A percentile compares a stretch with the other conserved stretches of the same genome.
These are phyloP conservation scores for Apiospora hydei DNA, from an alignment of 2,329 filamentous ascomycete species.

Conservation along the genomic window DNA sequence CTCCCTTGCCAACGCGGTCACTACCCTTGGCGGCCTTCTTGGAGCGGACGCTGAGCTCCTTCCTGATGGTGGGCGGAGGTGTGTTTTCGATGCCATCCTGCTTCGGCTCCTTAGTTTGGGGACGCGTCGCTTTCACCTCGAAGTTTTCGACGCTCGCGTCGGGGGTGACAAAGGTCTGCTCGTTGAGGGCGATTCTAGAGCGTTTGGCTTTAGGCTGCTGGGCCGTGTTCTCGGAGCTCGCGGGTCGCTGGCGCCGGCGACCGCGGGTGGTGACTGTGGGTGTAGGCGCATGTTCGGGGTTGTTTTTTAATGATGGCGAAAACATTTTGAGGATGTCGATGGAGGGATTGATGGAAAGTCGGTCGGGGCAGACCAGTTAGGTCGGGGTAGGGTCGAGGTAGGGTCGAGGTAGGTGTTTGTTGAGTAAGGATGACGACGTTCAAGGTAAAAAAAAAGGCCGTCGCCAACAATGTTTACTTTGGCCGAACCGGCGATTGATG, in stretches of 20 bases:
- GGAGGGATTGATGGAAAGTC: conserved; percentile 25
- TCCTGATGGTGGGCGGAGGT: conserved; percentile 46
- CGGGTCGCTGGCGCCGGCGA: conserved; percentile 67
- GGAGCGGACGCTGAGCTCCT: conserved; percentile 65
- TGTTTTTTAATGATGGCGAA: conserved; percentile 59
- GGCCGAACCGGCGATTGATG: conserved; percentile 38
- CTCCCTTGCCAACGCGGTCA: conserved; percentile 70
- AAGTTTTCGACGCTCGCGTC: conserved; percentile 60
- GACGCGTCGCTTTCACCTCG: conserved; percentile 62
- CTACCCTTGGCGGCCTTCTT: conserved; percentile 68
- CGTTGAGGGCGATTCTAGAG: conserved; percentile 63
- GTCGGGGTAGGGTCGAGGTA: conserved; percentile 25
- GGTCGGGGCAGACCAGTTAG: conserved; percentile 11
- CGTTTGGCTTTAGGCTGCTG: conserved; percentile 71
- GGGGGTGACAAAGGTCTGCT: conserved; percentile 63
- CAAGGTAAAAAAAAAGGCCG: background rate
- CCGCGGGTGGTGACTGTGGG: conserved; percentile 54
- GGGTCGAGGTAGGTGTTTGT: conserved; percentile 23
- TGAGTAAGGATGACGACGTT: conserved; percentile 19
- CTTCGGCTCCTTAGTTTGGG: conserved; percentile 52
- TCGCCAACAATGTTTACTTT: conserved; percentile 26
- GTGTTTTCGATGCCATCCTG: conserved; percentile 56
- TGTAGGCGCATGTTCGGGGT: conserved; percentile 44
- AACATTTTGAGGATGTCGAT: conserved; percentile 58
- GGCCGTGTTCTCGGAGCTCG: conserved; percentile 60